phyloP scores from a whole-genome alignment of 139 green algal species.

The Mesotaenium endlicherianum region DNA sequence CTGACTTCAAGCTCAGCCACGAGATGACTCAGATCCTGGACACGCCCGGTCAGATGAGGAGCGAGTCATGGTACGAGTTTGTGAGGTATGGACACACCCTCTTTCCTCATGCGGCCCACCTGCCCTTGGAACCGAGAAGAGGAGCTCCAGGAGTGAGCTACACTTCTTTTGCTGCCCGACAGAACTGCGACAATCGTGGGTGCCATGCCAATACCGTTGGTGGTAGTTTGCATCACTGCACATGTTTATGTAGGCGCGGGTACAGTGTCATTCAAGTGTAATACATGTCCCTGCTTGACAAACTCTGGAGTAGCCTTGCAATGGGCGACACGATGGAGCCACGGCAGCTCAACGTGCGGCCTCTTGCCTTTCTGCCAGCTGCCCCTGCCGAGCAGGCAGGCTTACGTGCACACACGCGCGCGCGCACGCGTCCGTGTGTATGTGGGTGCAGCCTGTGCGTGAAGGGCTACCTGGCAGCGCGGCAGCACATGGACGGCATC shows the following conservation, averaged over 20 bases:
- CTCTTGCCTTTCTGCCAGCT: neutral
- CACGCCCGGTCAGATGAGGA: conserved; percentile 54
- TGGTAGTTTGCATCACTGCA: no score
- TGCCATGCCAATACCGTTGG: no score
- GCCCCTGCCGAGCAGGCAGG: neutral
- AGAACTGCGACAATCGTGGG: no score
- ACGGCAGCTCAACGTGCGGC: no score
- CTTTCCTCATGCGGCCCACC: neutral
- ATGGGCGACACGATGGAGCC: no score
- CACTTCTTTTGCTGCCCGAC: no score
- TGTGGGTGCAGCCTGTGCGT: conserved; percentile 67
- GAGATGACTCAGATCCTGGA: conserved; percentile 63
- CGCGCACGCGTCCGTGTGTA: neutral
- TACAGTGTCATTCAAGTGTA: no score
- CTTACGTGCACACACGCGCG: neutral
- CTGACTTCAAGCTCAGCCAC: conserved; percentile 91
- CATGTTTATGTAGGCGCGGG: no score
- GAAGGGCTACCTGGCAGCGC: conserved; percentile 81
- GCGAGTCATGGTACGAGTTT: conserved; percentile 50
- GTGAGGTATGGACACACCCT: conserved; percentile 29
- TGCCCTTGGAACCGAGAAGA: no score
- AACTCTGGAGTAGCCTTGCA: no score
- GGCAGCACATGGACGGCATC: conserved; percentile 50
- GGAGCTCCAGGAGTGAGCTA: no score
- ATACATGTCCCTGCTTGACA: no score